Evolutionary conservation across 495 filamentous ascomycete species (phyloP), one percentile per base, ranked within the genome.

Genomic region (Trichoderma gamsii): DNA sequence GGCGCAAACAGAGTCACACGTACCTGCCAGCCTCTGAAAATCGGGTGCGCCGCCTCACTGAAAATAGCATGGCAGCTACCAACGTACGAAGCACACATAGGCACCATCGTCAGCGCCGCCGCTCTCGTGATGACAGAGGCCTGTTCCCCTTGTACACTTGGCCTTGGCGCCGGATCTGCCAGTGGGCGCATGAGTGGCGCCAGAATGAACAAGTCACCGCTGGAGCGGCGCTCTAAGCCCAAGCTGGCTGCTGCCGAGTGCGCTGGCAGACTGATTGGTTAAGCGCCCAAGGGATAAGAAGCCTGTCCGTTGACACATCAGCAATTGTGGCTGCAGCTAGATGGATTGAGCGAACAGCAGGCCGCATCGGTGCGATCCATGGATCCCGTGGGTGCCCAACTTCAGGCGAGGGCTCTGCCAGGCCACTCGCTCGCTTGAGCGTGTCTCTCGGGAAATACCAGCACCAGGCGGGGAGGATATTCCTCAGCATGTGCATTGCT

Each of bases 181-280:
- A 56, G 51, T 56, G 51, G 51, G 51, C 51, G 51, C 51, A n/a
- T 32, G 25, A 25, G 56, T 61, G 56, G 56, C 25, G 11, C 56
- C 56, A 61, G 56, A 21, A 23, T 61, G 56, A 32, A 61, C 56
- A 61, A 61, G 56, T 61, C 56, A 61, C 56, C 56, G 56, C 56
- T 25, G 16, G 56, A 61, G 25, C 56, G 56, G 25, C 56, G 56
- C 56, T 61, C 56, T 61, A 61, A 32, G n/a, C 56, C 56, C 25
- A 61, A 21, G 56, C 56, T 61, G 56, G 56, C 23, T 13, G 56
- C 56, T 61, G 56, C 56, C 56, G 56, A 32, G 29, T 61, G 56
- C 56, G 56, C 56, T 61, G 56, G 56, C 56, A 32, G 56, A 25
- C 56, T 61, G 56, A 61, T 61, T 61, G 56, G 56, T 8, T 18